phyloP scores from a whole-genome alignment of 768 basidiomycete species.

The Tulasnella sp. region DNA sequence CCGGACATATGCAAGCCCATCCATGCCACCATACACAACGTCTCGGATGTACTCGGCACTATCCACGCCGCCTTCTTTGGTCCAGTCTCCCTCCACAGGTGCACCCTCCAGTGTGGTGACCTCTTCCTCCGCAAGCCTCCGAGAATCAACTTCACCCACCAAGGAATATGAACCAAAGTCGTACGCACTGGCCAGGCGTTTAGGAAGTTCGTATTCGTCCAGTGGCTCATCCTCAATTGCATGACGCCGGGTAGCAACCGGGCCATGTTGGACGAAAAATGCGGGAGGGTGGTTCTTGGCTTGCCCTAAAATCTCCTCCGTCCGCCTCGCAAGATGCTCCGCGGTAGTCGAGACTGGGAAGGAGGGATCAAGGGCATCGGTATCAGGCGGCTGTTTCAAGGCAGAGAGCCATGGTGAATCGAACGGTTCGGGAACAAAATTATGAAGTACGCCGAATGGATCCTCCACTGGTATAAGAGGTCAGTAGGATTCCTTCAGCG shows the following conservation, averaged over 20 bases:
- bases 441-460: slow-evolving; percentile 5
- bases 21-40: slow-evolving; percentile 67
- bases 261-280: neutral
- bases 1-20: slow-evolving; percentile 62
- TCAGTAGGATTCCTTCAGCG: neutral
- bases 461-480: slow-evolving; percentile 12
- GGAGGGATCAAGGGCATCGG: neutral
- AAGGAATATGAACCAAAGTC: neutral
- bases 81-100: neutral
- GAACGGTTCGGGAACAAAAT: slow-evolving; percentile 14
- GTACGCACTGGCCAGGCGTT: neutral
- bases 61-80: slow-evolving; percentile 20
- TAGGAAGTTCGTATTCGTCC: neutral
- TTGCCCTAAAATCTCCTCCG: neutral
- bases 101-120: neutral
- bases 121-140: neutral
- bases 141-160: neutral
- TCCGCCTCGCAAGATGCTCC: neutral
- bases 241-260: neutral
- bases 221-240: neutral
- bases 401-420: slow-evolving; percentile 5
- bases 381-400: neutral
- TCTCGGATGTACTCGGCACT: slow-evolving; percentile 57
- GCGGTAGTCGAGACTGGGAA: neutral
- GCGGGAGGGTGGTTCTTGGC: neutral